Evolutionary conservation across 371 early-diverging fungal species (phyloP).

Genomic region (Mucor racemosus): DNA sequence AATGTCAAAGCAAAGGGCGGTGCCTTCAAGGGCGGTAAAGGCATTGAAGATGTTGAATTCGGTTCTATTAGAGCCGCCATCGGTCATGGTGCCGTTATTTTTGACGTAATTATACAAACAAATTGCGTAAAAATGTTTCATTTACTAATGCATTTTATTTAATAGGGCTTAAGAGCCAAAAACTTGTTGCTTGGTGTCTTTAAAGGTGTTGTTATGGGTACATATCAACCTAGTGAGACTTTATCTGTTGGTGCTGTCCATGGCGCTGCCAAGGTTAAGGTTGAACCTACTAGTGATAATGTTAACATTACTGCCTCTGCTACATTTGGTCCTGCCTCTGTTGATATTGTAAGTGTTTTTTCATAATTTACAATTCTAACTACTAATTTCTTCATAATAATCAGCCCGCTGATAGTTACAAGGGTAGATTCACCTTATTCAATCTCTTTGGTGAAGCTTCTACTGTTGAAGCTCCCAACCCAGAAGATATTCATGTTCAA

Average conservation of each 20-base stretch:
- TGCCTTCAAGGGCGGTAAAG: conserved; percentile 19
- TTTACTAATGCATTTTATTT: neutral
- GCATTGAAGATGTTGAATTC: conserved; percentile 24
- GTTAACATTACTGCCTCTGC: conserved; percentile 32
- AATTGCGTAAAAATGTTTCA: neutral
- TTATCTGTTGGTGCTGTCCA: conserved; percentile 28
- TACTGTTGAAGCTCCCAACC: conserved; percentile 34
- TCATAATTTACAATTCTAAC: too few species aligned
- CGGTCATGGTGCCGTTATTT: conserved; percentile 32
- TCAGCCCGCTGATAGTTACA: conserved; percentile 35
- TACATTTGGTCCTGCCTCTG: conserved; percentile 26
- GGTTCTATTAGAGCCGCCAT: conserved; percentile 33
- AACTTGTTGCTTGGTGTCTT: conserved; percentile 28
- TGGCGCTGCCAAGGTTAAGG: conserved; percentile 30
- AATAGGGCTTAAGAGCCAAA: conserved; percentile 31
- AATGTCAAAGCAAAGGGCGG: conserved; percentile 23
- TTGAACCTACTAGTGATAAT: conserved; percentile 26
- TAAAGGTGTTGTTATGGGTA: conserved; percentile 32
- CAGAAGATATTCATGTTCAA: conserved; percentile 40
- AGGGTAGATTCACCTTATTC: conserved; percentile 29
- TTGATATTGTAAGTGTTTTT: conserved; percentile 29
- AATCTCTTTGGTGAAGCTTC: conserved; percentile 25
- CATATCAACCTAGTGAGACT: conserved; percentile 24
- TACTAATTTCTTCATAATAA: too few species aligned
- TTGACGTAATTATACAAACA: conserved; percentile 25